Base-by-base conservation (phyloP, 352 stramenopile genomes). In the Globisporangium abappressorium region DNA sequence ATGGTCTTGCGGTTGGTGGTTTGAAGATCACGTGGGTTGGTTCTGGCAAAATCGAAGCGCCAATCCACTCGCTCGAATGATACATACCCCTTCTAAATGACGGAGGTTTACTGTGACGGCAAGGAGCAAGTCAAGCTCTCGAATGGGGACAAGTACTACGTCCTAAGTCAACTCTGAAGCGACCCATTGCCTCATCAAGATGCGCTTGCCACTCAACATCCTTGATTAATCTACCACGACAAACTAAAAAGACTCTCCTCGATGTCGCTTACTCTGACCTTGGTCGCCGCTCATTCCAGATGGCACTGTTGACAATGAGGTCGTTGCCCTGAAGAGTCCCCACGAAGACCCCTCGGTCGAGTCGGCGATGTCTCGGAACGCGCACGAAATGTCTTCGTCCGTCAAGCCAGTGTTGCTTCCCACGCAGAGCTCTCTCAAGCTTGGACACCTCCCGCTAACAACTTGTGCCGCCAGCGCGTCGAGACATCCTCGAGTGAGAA, bases 391-490 rank as follows among this genome's bases (percentile, higher is more conserved):
- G 9, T 62, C 41, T 6, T 22, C 30, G n/a, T 62, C 58, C 6
- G 34, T 47, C 26, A 74, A 60, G 6, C 54, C 60, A 34, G 34
- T 14, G 41, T 76, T 78, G 54, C 71, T 69, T n/a, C 72, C 72
- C 22, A 78, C 57, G 51, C 69, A 71, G 11, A 78, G 62, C 65
- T 78, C 72, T 14, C 61, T 62, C 34, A 78, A 61, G 5, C 36
- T 18, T 0, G 72, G 66, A 46, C 69, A 74, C 2, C 41, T 41
- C 18, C 69, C 69, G 26, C 51, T 47, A 0, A 71, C 34, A 2
- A 76, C 41, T 53, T 57, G 65, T 1, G 8, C 6, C 0, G 69
- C 72, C 8, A 78, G 58, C 26, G 62, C 28, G 20, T 69, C 33
- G 57, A 78, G 12, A 57, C 72, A 66, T 0, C 58, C 49, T 15